Conservation (phyloP, 306 rosid species). For the Rubus idaeus region DNA sequence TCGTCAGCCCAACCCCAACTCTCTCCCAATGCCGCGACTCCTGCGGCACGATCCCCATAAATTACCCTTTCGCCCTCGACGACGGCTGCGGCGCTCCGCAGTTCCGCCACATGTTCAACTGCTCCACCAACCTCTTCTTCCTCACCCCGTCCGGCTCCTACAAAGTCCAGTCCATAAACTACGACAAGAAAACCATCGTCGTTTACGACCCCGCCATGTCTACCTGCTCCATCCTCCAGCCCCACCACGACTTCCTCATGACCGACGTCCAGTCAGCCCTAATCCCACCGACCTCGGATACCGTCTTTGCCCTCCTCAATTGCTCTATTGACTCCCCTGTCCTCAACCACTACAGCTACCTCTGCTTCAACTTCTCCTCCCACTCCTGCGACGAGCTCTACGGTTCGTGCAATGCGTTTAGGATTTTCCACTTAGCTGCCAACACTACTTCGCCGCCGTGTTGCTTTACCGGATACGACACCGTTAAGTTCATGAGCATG, state of each 20-base stretch:
- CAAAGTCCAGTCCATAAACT: constrained; percentile 87
- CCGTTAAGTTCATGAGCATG: constrained; percentile 83
- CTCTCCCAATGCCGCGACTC: constrained; percentile 65
- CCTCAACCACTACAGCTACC: constrained; percentile 84
- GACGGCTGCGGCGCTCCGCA: constrained; percentile 96
- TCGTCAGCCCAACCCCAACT: background rate
- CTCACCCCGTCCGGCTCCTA: constrained; percentile 78
- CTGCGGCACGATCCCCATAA: constrained; percentile 67
- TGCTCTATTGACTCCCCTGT: constrained; percentile 92
- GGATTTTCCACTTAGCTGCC: constrained; percentile 68
- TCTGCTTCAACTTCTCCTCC: constrained; percentile 83
- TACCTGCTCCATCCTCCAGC: constrained; percentile 90
- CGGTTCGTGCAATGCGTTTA: constrained; percentile 68
- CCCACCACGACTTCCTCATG: constrained; percentile 82
- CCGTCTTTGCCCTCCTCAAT: constrained; percentile 76
- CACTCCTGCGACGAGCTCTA: constrained; percentile 93
- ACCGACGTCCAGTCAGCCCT: constrained; percentile 74
- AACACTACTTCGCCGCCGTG: constrained; percentile 65
- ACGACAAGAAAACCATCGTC: constrained; percentile 48
- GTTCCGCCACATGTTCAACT: constrained; percentile 72
- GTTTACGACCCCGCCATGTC: constrained; percentile 89
- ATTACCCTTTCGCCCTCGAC: constrained; percentile 78
- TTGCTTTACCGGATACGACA: constrained; percentile 71
- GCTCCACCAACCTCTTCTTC: constrained; percentile 69
- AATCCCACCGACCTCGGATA: constrained; percentile 87